These are phyloP conservation scores for Quercus agrifolia DNA, from an alignment of 306 rosid species.

Conservation along the genomic window DNA sequence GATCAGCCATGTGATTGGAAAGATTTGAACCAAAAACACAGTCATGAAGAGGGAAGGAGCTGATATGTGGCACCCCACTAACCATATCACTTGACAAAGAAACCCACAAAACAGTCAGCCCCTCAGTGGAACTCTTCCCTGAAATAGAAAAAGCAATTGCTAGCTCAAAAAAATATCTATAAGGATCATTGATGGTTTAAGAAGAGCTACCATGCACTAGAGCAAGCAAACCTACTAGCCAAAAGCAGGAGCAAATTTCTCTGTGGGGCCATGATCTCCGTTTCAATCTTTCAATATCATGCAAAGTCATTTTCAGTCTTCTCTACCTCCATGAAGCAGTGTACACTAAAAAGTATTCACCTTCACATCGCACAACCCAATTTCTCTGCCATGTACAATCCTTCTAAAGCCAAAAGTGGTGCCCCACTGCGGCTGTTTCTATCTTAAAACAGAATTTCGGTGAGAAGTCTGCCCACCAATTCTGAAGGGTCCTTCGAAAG, in stretches of 20 bases:
- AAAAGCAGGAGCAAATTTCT: slow-evolving; percentile 11
- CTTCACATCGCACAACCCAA: slow-evolving; percentile 34
- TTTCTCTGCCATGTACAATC: slow-evolving; percentile 38
- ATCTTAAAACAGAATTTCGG: slow-evolving; percentile 23
- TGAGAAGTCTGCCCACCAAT: slow-evolving; percentile 27
- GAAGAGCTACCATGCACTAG: slow-evolving; percentile 11
- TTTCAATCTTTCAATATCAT: slow-evolving; percentile 1
- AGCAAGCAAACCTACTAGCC: slow-evolving; percentile 14
- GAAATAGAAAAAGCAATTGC: slow-evolving; percentile 2
- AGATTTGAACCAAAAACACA: slow-evolving; percentile 16
- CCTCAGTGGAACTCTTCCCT: background rate
- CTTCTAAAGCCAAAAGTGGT: slow-evolving; percentile 16
- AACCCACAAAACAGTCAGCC: slow-evolving; percentile 16
- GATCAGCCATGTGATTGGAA: slow-evolving; percentile 31
- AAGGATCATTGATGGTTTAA: background rate
- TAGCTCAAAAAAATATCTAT: slow-evolving; percentile 15
- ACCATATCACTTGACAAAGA: background rate
- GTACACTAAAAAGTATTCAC: background rate
- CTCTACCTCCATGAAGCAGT: slow-evolving; percentile 9
- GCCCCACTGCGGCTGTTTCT: slow-evolving; percentile 16
- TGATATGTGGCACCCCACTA: slow-evolving; percentile 12
- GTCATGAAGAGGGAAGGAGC: slow-evolving; percentile 8
- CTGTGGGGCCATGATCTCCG: background rate
- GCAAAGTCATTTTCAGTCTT: slow-evolving; percentile 28
- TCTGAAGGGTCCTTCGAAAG: slow-evolving; percentile 11